Base-by-base conservation (phyloP, 176 grass and related monocot species). In the barley (Hordeum vulgare) region DNA sequence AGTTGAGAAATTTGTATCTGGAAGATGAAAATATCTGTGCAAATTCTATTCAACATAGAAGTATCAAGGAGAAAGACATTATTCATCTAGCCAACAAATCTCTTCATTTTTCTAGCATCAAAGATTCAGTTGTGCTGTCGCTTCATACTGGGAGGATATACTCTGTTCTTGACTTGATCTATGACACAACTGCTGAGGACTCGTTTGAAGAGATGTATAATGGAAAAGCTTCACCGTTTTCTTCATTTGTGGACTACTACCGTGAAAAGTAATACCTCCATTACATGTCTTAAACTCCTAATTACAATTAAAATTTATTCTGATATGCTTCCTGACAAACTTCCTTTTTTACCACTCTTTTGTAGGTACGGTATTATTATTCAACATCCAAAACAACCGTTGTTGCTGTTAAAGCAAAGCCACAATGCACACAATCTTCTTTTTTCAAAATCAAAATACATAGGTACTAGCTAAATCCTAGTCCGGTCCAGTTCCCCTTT, bases 341-440 rank as follows among this genome's bases (percentile, higher is more conserved):
- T 64, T 79, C 3, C 82, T 25, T 41, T 13, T 68, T 88, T 61
- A 42, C 74, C 15, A 8, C 31, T 49, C 47, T 88, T 83, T 14
- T 86, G 73, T 79, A 98, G 95, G 92, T 98, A 98, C 3, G 80
- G 80, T 72, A 90, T 98, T 90, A 70, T 84, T 86, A 92, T 98
- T 91, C 84, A 90, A 64, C 85, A 95, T 83, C 90, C 92, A 64
- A 66, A 65, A 17, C 95, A 98, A 51, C 95, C 95, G 76, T 81
- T 98, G 44, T 85, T 95, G 67, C 86, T 95, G 79, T 87, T 98
- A 88, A 98, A 98, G 85, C 87, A 91, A 81, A 94, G 92, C 84
- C 95, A 98, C 60, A 93, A 98, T 76, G 81, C 92, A 71, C 90
- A 95, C 71, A 98, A 98, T 79, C 93, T 98, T 88, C 89, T 98